phyloP scores from a whole-genome alignment of 176 grass and related monocot genomes.

The Cenchrus fungigraminus region DNA sequence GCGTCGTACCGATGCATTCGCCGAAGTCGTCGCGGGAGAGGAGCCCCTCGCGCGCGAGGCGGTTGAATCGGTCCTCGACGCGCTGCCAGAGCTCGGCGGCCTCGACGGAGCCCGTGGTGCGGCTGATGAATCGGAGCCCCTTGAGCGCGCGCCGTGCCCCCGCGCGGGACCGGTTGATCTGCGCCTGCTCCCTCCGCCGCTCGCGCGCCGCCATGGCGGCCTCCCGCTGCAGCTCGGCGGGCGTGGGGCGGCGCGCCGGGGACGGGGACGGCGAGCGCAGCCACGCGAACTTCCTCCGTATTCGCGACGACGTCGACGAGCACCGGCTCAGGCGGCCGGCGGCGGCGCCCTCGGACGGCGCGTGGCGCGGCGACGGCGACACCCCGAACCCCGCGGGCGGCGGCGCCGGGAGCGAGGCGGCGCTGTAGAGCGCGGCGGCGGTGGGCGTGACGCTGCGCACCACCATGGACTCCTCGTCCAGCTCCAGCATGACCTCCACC shows the following conservation, averaged over 20 bases:
- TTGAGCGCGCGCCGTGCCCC: conserved; percentile 82
- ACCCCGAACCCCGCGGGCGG: not conserved
- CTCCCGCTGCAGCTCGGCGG: conserved; percentile 43
- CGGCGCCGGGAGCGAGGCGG: not conserved
- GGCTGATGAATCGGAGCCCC: conserved; percentile 96
- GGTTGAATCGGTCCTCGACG: conserved; percentile 79
- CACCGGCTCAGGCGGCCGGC: conserved; percentile 59
- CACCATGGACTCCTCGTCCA: conserved; percentile 99
- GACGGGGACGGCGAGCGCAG: conserved; percentile 71
- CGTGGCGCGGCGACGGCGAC: conserved; percentile 11
- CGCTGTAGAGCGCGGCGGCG: conserved; percentile 45
- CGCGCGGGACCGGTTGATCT: conserved; percentile 69
- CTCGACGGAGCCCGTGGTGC: conserved; percentile 69
- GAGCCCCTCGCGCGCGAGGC: conserved; percentile 68
- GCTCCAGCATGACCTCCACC: conserved; percentile 98
- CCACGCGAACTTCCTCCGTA: conserved; percentile 89
- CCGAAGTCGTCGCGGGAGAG: conserved; percentile 97
- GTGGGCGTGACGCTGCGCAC: conserved; percentile 97
- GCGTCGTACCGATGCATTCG: conserved; percentile 79
- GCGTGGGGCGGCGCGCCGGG: conserved; percentile 25
- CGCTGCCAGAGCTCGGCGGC: conserved; percentile 76
- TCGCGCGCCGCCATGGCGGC: conserved; percentile 77
- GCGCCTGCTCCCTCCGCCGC: conserved; percentile 65
- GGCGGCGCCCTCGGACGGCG: conserved; percentile 42
- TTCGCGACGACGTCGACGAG: conserved; percentile 90